Evolutionary conservation across 768 basidiomycete species (phyloP), one percentile per base, ranked within the genome.

Genomic region (Russula sp.): DNA sequence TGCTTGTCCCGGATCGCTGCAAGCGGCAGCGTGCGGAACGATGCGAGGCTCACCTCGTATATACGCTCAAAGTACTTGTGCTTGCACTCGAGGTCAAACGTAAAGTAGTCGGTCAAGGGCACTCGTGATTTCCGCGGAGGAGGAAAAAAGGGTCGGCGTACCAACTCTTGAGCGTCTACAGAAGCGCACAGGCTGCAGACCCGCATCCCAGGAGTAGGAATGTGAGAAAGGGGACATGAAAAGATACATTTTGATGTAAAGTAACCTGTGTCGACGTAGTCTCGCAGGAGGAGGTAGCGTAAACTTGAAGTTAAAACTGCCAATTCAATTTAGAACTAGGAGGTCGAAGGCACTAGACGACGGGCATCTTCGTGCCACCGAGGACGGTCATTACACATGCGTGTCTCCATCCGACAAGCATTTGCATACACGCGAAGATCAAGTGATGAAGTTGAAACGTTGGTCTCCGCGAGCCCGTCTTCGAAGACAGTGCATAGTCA

Each of bases 1-100:
- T 98, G 97, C 73, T 98, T 98, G 80, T 99, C 98, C 95, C 98
- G 98, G 70, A 99, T 76, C 37, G 97, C 97, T 0, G 96, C 96
- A 10, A 99, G 82, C 3, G 97, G 97, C 1, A 99, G 82, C 0
- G 90, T 82, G 72, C 95, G 98, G 80, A 99, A 98, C 0, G 92
- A 92, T 22, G 96, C 89, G 91, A 98, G 94, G 81, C 92, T 95
- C 22, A 93, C 94, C 63, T 99, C 94, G 73, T 99, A 99, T 63
- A 99, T 84, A 27, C 86, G 85, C 69, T 98, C 96, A 11, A 93
- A 94, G 76, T 99, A 99, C 77, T 98, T 99, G 81, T 98, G 97
- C 77, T 96, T 96, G 80, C 95, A 97, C 79, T 98, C 96, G 27
- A 96, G 87, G 76, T 97, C 98, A 82, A 98, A 98, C 42, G 95